Evolutionary conservation across 805 yeast genomes (phyloP).

Genomic region (Phaffomyces thermotolerans): DNA sequence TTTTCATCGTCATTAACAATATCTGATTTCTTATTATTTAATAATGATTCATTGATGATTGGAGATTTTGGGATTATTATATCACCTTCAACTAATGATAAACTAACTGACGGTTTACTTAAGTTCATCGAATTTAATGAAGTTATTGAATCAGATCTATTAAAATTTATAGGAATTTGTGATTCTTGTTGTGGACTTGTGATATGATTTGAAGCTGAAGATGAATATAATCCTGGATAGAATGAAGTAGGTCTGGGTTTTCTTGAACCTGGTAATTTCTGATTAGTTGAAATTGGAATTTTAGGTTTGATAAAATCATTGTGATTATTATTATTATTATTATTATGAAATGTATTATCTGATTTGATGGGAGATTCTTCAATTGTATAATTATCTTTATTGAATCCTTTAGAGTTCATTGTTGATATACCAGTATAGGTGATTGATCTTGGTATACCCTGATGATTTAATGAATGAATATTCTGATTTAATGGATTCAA

Average conservation of each 20-base stretch:
- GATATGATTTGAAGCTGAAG: constrained; percentile 15
- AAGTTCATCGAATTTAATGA: constrained; percentile 34
- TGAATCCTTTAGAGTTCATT: constrained; percentile 5
- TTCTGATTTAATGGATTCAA: too few relatives aligned
- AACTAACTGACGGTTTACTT: constrained; percentile 29
- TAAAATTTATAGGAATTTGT: too few relatives aligned
- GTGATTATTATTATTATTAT: not conserved
- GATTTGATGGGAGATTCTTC: constrained; percentile 20
- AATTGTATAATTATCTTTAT: constrained; percentile 13
- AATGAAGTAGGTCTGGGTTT: constrained; percentile 81
- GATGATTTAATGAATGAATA: constrained; percentile 1
- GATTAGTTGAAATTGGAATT: constrained; percentile 16
- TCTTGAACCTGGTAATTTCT: constrained; percentile 32
- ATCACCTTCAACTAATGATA: constrained; percentile 30
- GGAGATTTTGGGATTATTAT: constrained; percentile 28
- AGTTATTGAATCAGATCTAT: constrained; percentile 33
- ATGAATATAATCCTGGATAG: constrained; percentile 50
- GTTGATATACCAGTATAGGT: constrained; percentile 26
- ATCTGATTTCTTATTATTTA: constrained; percentile 7
- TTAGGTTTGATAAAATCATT: constrained; percentile 18
- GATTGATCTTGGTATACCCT: constrained; percentile 28
- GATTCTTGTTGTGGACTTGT: too few relatives aligned
- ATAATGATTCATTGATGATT: constrained; percentile 8
- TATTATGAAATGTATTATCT: too few relatives aligned
- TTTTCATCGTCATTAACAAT: constrained; percentile 4